These are phyloP conservation scores for Penicillium expansum DNA, from an alignment of 2,329 filamentous ascomycete species.

Conservation along the genomic window DNA sequence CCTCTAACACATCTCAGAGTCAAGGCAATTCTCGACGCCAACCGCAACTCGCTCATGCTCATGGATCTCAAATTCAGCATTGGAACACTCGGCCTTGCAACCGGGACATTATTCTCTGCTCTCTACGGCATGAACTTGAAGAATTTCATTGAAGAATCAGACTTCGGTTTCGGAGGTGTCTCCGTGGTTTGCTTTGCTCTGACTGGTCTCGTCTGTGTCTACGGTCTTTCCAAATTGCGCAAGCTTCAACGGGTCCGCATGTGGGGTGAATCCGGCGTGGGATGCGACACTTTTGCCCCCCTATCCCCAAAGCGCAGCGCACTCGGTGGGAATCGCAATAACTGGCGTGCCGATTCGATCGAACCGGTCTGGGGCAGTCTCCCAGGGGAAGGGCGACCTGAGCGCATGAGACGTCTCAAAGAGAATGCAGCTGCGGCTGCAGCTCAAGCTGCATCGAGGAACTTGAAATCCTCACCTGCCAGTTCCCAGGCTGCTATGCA, in stretches of 20 bases:
- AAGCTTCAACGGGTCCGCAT: slow-evolving; percentile 87
- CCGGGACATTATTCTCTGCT: slow-evolving; percentile 92
- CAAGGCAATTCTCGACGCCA: slow-evolving; percentile 94
- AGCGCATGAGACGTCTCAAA: slow-evolving; percentile 38
- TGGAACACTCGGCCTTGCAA: slow-evolving; percentile 87
- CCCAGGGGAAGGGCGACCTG: slow-evolving; percentile 39
- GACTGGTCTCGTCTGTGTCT: slow-evolving; percentile 74
- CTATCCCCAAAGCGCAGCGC: slow-evolving; percentile 27
- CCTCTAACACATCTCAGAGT: slow-evolving; percentile 56
- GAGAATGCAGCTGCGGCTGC: slow-evolving; percentile 30
- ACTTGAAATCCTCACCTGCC: slow-evolving; percentile 5
- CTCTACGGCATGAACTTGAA: slow-evolving; percentile 99
- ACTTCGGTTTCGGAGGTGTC: slow-evolving; percentile 78
- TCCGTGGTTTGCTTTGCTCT: slow-evolving; percentile 68
- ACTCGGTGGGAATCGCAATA: slow-evolving; percentile 29
- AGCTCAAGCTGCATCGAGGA: slow-evolving; percentile 18
- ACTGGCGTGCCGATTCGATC: slow-evolving; percentile 46
- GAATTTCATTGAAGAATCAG: slow-evolving; percentile 94
- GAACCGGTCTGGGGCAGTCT: slow-evolving; percentile 42
- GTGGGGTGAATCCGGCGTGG: slow-evolving; percentile 61
- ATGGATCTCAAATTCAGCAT: slow-evolving; percentile 96
- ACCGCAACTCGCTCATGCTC: slow-evolving; percentile 96
- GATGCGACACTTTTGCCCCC: slow-evolving; percentile 29
- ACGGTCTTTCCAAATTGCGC: slow-evolving; percentile 78
- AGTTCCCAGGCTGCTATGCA: slow-evolving; percentile 10